Evolutionary conservation across 371 early-diverging fungal genomes (phyloP).

Genomic region (Apophysomyces elegans): DNA sequence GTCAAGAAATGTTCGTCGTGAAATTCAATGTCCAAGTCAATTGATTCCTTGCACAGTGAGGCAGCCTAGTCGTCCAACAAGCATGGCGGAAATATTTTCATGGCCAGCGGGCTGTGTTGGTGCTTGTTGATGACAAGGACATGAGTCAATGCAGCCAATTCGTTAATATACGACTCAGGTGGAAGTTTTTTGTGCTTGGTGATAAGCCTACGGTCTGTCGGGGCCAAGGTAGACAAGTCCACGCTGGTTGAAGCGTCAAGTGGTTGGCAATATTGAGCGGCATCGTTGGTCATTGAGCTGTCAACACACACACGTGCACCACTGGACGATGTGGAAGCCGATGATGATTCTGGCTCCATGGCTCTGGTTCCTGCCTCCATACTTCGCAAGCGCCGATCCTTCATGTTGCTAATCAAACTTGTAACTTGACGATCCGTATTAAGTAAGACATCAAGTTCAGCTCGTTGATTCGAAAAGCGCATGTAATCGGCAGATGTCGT

Average conservation of each 20-base stretch:
- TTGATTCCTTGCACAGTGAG: slow-evolving; percentile 19
- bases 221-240: neutral
- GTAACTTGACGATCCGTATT: slow-evolving; percentile 23
- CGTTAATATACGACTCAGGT: slow-evolving; percentile 26
- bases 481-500: slow-evolving; percentile 24
- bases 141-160: slow-evolving; percentile 30
- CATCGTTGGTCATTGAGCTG: neutral
- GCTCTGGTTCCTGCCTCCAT: slow-evolving; percentile 16
- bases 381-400: slow-evolving; percentile 26
- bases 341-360: neutral
- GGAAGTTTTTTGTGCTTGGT: slow-evolving; percentile 23
- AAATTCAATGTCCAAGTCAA: slow-evolving; percentile 20
- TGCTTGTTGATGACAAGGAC: slow-evolving; percentile 21
- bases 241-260: neutral
- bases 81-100: slow-evolving; percentile 18
- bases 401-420: slow-evolving; percentile 28
- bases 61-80: neutral
- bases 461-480: slow-evolving; percentile 25
- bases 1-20: slow-evolving; percentile 13
- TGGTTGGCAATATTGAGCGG: neutral
- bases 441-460: slow-evolving; percentile 21
- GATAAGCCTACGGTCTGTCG: slow-evolving; percentile 10
- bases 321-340: too few relatives aligned
- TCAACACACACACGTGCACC: neutral
- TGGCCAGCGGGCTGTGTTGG: slow-evolving; percentile 32